phyloP scores from a whole-genome alignment of 768 basidiomycete species.

The Leucogyrophana mollusca region DNA sequence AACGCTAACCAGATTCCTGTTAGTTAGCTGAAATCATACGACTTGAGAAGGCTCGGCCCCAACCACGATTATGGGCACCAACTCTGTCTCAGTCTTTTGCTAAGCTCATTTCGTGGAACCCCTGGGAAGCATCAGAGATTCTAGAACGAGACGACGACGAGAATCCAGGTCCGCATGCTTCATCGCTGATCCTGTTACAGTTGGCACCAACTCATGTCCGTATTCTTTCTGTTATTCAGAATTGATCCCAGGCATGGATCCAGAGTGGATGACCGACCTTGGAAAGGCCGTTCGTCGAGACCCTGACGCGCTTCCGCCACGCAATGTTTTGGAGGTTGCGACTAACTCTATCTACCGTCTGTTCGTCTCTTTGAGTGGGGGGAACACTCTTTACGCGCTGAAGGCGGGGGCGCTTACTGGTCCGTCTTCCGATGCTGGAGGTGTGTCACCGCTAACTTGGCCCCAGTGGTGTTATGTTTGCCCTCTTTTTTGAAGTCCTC shows the following conservation, averaged over 20 bases:
- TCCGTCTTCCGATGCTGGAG: conserved; percentile 18
- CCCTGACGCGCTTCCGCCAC: conserved; percentile 73
- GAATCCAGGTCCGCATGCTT: conserved; percentile 46
- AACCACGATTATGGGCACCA: conserved; percentile 59
- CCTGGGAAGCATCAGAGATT: conserved; percentile 45
- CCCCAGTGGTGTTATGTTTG: conserved; percentile 52
- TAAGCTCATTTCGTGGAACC: conserved; percentile 39
- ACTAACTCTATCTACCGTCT: conserved; percentile 46
- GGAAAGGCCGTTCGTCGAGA: conserved; percentile 59
- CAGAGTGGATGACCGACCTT: conserved; percentile 44
- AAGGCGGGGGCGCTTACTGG: conserved; percentile 69
- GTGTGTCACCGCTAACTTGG: neutral
- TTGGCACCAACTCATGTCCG: neutral
- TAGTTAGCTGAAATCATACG: conserved; percentile 58
- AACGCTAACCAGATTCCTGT: neutral
- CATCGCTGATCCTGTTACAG: neutral
- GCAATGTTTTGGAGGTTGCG: conserved; percentile 52
- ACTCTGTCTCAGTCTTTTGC: conserved; percentile 20
- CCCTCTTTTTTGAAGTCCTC: conserved; percentile 57
- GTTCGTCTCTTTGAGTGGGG: conserved; percentile 42
- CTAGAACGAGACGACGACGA: conserved; percentile 59
- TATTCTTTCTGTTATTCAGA: conserved; percentile 28
- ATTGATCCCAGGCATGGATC: conserved; percentile 55
- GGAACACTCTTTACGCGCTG: conserved; percentile 66
- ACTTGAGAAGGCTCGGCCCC: conserved; percentile 48